Evolutionary conservation across 2,329 filamentous ascomycete genomes (phyloP).

Genomic region (Ceratocystis variospora): DNA sequence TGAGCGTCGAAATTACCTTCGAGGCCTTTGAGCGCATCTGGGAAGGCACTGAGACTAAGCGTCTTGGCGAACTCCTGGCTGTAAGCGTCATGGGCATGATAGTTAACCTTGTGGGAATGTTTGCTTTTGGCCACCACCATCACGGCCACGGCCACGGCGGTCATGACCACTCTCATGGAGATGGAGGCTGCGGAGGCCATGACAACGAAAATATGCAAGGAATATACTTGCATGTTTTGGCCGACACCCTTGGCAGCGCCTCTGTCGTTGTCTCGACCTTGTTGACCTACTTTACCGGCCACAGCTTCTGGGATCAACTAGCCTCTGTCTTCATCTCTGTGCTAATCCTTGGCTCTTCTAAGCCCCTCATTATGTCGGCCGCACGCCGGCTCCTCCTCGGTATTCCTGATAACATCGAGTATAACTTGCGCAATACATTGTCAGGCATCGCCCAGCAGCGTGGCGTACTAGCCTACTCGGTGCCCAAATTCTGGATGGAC

Average conservation of each 20-base stretch:
- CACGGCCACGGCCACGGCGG: conserved; percentile 36
- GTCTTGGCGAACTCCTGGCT: conserved; percentile 72
- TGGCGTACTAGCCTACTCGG: conserved; percentile 73
- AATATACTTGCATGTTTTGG: conserved; percentile 89
- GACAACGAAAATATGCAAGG: conserved; percentile 97
- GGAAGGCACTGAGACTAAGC: conserved; percentile 69
- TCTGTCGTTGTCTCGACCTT: conserved; percentile 88
- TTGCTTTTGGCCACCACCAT: conserved; percentile 62
- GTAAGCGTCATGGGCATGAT: conserved; percentile 76
- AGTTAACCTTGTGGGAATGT: conserved; percentile 86
- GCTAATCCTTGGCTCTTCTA: conserved; percentile 82
- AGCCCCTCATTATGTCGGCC: conserved; percentile 73
- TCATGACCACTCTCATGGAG: conserved; percentile 3
- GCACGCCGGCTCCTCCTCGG: conserved; percentile 73
- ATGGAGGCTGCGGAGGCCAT: conserved; percentile 35
- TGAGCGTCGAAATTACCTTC: conserved; percentile 90
- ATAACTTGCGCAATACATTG: conserved; percentile 71
- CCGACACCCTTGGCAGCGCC: conserved; percentile 85
- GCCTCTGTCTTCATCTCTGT: conserved; percentile 88
- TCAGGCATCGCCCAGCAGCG: conserved; percentile 69
- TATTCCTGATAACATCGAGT: conserved; percentile 73
- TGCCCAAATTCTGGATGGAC: conserved; percentile 86
- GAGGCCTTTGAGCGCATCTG: conserved; percentile 81
- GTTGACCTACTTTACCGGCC: conserved; percentile 74
- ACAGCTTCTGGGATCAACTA: conserved; percentile 88